Evolutionary conservation across 225 moss, liverwort and hornwort species (phyloP).

Genomic region (Ulota crispa): DNA sequence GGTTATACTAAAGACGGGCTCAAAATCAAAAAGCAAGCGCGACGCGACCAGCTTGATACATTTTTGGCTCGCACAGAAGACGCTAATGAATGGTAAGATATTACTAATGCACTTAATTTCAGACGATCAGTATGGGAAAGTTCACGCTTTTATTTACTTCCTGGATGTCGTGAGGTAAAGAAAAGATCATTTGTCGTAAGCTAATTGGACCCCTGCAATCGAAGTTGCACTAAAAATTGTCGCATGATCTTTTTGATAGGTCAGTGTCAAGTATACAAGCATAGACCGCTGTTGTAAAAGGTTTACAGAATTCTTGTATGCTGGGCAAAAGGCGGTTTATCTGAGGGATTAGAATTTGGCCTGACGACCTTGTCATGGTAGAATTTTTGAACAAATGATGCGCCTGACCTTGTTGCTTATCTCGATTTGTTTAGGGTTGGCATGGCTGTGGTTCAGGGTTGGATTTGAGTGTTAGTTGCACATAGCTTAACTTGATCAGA

Average conservation of each 20-base stretch:
- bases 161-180: not conserved
- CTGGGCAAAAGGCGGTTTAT: not conserved
- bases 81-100: slow-evolving; percentile 77
- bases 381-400: not conserved
- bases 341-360: not conserved
- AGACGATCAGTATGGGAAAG: not conserved
- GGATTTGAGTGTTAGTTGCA: not conserved
- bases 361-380: not conserved
- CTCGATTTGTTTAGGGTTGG: not conserved
- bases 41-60: slow-evolving; percentile 78
- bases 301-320: not conserved
- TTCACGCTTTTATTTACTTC: not conserved
- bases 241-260: not conserved
- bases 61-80: slow-evolving; percentile 82
- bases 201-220: not conserved
- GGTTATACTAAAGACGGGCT: slow-evolving; percentile 83
- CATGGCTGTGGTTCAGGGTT: not conserved
- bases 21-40: slow-evolving; percentile 75
- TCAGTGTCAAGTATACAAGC: not conserved
- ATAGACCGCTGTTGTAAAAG: not conserved
- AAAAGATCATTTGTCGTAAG: not conserved
- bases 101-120: not conserved
- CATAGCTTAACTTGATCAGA: not conserved
- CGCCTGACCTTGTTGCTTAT: not conserved
- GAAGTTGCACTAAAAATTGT: not conserved